Evolutionary conservation across 1,139 yeast species (phyloP), one percentile per base, ranked within the genome.

Genomic region (Suhomyces guaymorum): DNA sequence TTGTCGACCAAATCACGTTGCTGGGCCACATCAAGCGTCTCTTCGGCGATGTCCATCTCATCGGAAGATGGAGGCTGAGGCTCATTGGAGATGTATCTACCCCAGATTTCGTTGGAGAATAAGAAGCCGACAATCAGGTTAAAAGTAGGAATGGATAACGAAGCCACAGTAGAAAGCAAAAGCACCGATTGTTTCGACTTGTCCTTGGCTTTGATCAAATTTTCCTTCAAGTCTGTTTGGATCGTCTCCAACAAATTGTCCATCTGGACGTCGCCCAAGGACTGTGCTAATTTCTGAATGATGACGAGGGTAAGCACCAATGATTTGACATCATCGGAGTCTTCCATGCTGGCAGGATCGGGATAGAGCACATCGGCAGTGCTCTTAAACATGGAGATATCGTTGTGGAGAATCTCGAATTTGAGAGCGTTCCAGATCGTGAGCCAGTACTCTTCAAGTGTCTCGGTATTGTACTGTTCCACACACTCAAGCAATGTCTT

Each of bases 361-460:
- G 73, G 70, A 11, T 66, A 51, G 5, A 69, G 52, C 4, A 28
- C 31, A 26, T 48, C 48, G 2, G 46, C 47, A 11, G 51, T 47
- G 2, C 71, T 57, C 22, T 51, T 52, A 42, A 70, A 66, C 4
- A 59, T 47, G 15, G 68, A 61, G 11, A 67, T 57, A 36, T 82
- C 86, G 29, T 81, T 80, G 56, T 90, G 96, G 41, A 90, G 66
- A 16, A 92, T 73, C 54, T 92, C 97, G 55, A 79, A 89, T 54
- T 90, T 92, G 33, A 92, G 65, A 0, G 95, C 88, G 46, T 86
- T 84, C 96, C 97, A 92, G 6, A 92, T 54, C 2, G 82, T 75
- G 17, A 75, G 57, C 90, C 96, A 89, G 51, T 76, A 72, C 11
- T 70, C 68, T 20, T 66, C 64, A n/a, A 80, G 47, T 0, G 75